These are phyloP conservation scores for Cryptococcus sp. DNA, from an alignment of 1,284 basidiomycete genomes.

Conservation along the genomic window DNA sequence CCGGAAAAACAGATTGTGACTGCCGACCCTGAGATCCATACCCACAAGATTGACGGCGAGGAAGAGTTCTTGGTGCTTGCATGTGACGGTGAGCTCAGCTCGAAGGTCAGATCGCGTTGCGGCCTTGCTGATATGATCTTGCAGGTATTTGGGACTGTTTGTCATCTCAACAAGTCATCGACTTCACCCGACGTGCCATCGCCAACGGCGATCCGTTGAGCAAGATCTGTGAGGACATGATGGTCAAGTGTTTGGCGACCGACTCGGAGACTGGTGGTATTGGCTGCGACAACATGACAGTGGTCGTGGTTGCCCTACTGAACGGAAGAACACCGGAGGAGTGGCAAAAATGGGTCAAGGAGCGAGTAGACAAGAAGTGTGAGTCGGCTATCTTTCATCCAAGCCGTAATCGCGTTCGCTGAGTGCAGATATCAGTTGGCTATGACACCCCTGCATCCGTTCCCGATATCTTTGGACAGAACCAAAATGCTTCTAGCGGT, in stretches of 20 bases:
- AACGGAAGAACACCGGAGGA: slow-evolving; percentile 84
- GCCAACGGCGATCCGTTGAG: slow-evolving; percentile 76
- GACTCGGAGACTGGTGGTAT: slow-evolving; percentile 92
- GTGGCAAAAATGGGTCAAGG: slow-evolving; percentile 90
- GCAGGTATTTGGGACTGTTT: slow-evolving; percentile 98
- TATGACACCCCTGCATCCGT: slow-evolving; percentile 59
- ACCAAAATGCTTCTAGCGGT: slow-evolving; percentile 17
- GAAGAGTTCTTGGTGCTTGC: slow-evolving; percentile 97
- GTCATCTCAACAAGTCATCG: slow-evolving; percentile 87
- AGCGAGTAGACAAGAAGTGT: slow-evolving; percentile 74
- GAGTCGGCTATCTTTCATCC: slow-evolving; percentile 54
- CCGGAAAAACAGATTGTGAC: slow-evolving; percentile 96
- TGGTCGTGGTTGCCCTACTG: slow-evolving; percentile 85
- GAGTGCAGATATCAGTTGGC: slow-evolving; percentile 53
- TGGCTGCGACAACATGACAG: slow-evolving; percentile 99
- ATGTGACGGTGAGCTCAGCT: slow-evolving; percentile 76
- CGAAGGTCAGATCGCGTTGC: neutral
- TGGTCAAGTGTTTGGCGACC: slow-evolving; percentile 91
- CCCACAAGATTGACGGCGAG: slow-evolving; percentile 77
- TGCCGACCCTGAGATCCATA: slow-evolving; percentile 85
- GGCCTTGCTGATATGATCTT: neutral
- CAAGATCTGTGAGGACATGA: slow-evolving; percentile 86
- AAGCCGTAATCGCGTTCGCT: slow-evolving; percentile 38
- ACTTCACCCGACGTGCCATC: slow-evolving; percentile 82
- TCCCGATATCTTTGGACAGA: slow-evolving; percentile 50